These are phyloP conservation scores for Bjerkandera adusta DNA, from an alignment of 1,284 basidiomycete species.

Conservation along the genomic window DNA sequence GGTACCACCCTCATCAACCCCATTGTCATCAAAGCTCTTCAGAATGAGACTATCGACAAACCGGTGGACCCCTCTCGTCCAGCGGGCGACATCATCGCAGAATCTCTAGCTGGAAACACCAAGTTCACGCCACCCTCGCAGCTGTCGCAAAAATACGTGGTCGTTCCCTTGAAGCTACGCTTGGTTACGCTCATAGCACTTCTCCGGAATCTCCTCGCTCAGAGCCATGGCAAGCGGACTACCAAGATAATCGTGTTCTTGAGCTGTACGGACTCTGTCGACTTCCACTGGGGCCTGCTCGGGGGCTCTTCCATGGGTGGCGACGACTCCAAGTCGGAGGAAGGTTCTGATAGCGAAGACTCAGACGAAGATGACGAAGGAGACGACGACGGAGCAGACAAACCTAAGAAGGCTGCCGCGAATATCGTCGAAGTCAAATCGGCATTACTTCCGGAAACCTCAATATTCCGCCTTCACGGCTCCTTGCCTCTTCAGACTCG, in stretches of 20 bases:
- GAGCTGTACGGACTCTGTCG: constrained; percentile 96
- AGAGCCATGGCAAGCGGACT: constrained; percentile 47
- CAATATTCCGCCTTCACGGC: constrained; percentile 93
- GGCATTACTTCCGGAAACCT: constrained; percentile 77
- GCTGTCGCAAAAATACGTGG: constrained; percentile 89
- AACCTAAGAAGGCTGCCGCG: constrained; percentile 19
- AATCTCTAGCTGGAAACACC: constrained; percentile 31
- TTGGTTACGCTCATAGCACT: constrained; percentile 90
- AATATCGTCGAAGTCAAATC: constrained; percentile 62
- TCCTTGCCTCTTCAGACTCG: constrained; percentile 85
- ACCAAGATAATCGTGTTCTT: constrained; percentile 92
- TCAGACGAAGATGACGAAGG: constrained; percentile 24
- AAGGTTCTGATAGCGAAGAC: background rate
- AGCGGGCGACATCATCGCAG: constrained; percentile 10
- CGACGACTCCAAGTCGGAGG: constrained; percentile 25
- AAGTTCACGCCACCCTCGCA: constrained; percentile 95
- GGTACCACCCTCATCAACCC: constrained; percentile 77
- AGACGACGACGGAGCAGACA: constrained; percentile 17
- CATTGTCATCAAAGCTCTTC: constrained; percentile 69
- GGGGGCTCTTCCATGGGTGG: constrained; percentile 75
- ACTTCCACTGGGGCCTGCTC: constrained; percentile 94
- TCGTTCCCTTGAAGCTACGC: constrained; percentile 92
- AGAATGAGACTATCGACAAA: constrained; percentile 44
- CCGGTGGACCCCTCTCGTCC: constrained; percentile 20
- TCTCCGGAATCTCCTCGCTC: constrained; percentile 69